Base-by-base conservation (phyloP, 371 early-diverging fungal species). In the Choanephora cucurbitarum region DNA sequence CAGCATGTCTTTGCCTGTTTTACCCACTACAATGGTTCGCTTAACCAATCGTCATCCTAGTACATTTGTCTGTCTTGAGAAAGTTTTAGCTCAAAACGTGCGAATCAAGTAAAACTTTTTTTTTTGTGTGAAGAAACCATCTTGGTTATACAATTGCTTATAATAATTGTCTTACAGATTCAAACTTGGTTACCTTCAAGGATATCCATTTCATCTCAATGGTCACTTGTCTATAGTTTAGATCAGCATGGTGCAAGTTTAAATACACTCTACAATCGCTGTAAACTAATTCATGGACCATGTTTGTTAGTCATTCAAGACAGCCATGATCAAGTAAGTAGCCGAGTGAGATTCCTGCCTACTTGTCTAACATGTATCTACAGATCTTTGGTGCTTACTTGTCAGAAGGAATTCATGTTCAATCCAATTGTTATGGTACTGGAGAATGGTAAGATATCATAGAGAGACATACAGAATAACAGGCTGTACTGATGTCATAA, bases 361-460 rank as follows among this genome's bases (percentile, higher is more conserved):
- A n/a, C n/a, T n/a, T 28, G n/a, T 5, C 7, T 39, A 24, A 19
- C 48, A 33, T 19, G 43, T 18, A 33, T 40, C 7, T 28, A 5
- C 5, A 28, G 28, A 7, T 28, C 28, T 64, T 75, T 59, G 76
- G 76, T n/a, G 76, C 70, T 2, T 75, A 75, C 43, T 42, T 72
- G 17, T 64, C 72, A 21, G 70, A 75, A 28, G 39, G 68, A 6
- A 39, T 75, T 14, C 65, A 64, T 47, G 28, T 51, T 17, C 42
- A 57, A 19, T 46, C 62, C 13, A 55, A 58, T 11, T 72, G 64
- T 47, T 75, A 75, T 52, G 76, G 76, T 14, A 66, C 68, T 43
- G 76, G 76, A n/a, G 76, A 75, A 66, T 72, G 76, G 76, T 72
- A 62, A 60, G 42, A 21, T n/a, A n/a, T n/a, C n/a, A n/a, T n/a